phyloP scores from a whole-genome alignment of 2,329 filamentous ascomycete genomes.

The Neofusicoccum umdonicola region DNA sequence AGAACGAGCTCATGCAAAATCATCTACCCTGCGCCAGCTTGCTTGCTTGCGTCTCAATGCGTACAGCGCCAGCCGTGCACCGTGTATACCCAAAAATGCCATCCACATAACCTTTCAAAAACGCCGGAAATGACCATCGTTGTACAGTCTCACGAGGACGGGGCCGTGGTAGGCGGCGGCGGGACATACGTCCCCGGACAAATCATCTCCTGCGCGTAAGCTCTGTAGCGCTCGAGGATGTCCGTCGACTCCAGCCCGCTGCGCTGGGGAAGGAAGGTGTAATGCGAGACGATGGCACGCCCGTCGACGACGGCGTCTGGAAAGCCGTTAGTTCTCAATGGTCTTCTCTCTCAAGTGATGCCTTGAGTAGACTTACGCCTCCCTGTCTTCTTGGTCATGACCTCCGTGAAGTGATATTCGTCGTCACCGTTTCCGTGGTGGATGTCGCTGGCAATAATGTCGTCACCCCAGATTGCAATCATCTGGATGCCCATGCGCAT shows the following conservation, averaged over 20 bases:
- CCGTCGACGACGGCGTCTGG: slow-evolving; percentile 51
- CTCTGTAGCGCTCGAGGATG: slow-evolving; percentile 52
- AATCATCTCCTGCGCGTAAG: slow-evolving; percentile 53
- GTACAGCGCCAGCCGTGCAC: not conserved
- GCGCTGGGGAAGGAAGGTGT: slow-evolving; percentile 46
- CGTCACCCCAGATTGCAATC: slow-evolving; percentile 52
- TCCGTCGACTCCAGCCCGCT: slow-evolving; percentile 51
- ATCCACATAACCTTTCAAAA: not conserved
- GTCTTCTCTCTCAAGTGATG: too few species aligned
- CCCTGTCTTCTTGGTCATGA: slow-evolving; percentile 39
- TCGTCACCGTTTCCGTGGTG: slow-evolving; percentile 50
- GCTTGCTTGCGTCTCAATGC: not conserved
- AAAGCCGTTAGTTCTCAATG: too few species aligned
- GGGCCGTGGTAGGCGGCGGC: too few species aligned
- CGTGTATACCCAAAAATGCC: not conserved
- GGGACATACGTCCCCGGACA: slow-evolving; percentile 32
- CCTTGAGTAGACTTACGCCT: slow-evolving; percentile 26
- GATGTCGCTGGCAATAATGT: slow-evolving; percentile 44
- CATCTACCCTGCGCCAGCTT: not conserved
- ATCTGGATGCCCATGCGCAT: slow-evolving; percentile 55
- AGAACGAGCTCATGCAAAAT: not conserved
- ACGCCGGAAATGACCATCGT: not conserved
- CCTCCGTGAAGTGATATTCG: slow-evolving; percentile 44
- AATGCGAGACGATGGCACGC: slow-evolving; percentile 54
- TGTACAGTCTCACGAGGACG: not conserved